Base-by-base conservation (phyloP, 305 asterid species). In the Coffea humblotiana region DNA sequence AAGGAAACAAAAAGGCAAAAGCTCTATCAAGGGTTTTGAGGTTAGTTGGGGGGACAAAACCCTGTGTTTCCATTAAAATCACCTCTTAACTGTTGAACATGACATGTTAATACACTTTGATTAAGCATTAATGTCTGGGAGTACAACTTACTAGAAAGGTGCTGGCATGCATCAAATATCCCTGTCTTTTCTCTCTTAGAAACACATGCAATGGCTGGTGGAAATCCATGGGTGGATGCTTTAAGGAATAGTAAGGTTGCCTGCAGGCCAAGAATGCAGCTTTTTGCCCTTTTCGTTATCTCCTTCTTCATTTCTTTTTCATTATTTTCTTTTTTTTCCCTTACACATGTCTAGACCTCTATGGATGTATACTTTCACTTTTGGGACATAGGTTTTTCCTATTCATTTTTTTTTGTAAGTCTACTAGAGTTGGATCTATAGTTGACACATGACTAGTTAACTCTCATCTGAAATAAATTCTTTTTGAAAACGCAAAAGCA, bases 241-340 rank as follows among this genome's bases (percentile, higher is more conserved):
- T 79, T 13, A 79, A 72, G 78, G 82, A 79, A 72, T 63, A 72
- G 65, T 71, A 63, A 72, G 73, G 74, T 79, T 71, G 82, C 78
- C 82, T 29, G 63, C 72, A 29, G 78, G 54, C 49, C 64, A 79
- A 72, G 82, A 8, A 19, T 79, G 78, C 82, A 79, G 67, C 82
- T 52, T 79, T 72, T 48, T 37, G 43, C 43, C 43, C 43, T 5
- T 29, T 29, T 61, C 69, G 54, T 52, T 25, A 14, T 71, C 19
- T 78, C 47, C 18, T 35, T 51, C 40, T 56, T 37, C 25, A 70
- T 45, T 51, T 13, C 6, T 35, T 64, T 25, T 19, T 13, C 11
- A 9, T 61, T 27, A 3, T 51, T 45, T 52, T 12, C 29, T 2
- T 48, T 51, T 40, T 35, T 16, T 4, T 1, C 32, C 32, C 8